Conservation (phyloP, 768 basidiomycete genomes). For the Glaciozyma antarctica region DNA sequence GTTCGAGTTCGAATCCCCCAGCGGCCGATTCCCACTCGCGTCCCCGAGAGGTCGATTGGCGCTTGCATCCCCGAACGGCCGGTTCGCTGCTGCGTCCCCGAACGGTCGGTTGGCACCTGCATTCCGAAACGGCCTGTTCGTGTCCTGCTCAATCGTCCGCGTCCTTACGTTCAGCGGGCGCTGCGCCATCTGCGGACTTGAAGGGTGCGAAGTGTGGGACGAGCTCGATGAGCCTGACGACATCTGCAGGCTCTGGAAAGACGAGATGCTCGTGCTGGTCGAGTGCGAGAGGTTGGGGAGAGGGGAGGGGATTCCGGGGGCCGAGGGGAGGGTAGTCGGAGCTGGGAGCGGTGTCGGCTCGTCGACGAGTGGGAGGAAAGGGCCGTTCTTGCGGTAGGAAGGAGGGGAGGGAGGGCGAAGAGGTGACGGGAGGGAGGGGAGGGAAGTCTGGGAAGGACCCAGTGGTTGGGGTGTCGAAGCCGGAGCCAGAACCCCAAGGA, state of each 20-base stretch:
- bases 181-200: not conserved
- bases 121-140: slow-evolving; percentile 4
- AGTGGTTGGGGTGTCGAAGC: slow-evolving; percentile 10
- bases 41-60: slow-evolving; percentile 10
- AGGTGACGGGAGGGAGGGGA: not conserved
- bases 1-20: slow-evolving; percentile 1
- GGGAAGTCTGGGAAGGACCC: slow-evolving; percentile 4
- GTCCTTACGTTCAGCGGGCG: not conserved
- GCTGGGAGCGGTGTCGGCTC: slow-evolving; percentile 25
- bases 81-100: not conserved
- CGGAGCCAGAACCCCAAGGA: not conserved
- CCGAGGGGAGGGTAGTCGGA: slow-evolving; percentile 11
- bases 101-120: not conserved
- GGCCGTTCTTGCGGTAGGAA: not conserved
- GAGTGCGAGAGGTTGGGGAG: slow-evolving; percentile 1
- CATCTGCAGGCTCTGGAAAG: not conserved
- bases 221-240: not conserved
- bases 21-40: slow-evolving; percentile 5
- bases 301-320: not conserved
- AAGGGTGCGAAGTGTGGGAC: not conserved
- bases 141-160: not conserved
- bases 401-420: slow-evolving; percentile 16
- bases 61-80: not conserved
- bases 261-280: slow-evolving; percentile 5
- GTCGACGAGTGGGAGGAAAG: not conserved